Conservation (phyloP, 2,329 filamentous ascomycete genomes). For the Fusarium decemcellulare region DNA sequence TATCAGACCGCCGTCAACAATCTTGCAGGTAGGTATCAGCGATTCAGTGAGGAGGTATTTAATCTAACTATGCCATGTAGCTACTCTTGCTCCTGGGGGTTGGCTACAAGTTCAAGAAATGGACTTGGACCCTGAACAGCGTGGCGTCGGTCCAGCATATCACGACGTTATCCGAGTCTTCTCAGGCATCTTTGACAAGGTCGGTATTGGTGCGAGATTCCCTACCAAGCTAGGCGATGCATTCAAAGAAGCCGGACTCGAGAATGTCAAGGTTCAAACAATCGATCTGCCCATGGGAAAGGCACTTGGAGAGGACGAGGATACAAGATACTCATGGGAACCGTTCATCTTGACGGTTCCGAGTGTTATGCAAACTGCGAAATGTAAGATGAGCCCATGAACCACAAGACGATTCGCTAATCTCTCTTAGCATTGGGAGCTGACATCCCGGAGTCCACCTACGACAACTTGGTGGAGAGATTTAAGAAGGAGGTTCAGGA, state of each 20-base stretch:
- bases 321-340: slow-evolving; percentile 1
- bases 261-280: not conserved
- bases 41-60: fast-evolving
- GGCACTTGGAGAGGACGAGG: not conserved
- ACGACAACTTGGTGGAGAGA: slow-evolving; percentile 8
- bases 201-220: slow-evolving; percentile 13
- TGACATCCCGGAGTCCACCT: not conserved
- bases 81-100: slow-evolving; percentile 16
- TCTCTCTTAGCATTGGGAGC: not conserved
- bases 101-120: slow-evolving; percentile 32
- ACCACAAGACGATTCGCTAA: not conserved
- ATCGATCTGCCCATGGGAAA: slow-evolving; percentile 23
- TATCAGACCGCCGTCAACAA: slow-evolving; percentile 3
- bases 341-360: slow-evolving; percentile 23
- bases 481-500: slow-evolving; percentile 26
- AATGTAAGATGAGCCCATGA: not conserved
- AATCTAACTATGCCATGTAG: not conserved
- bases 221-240: not conserved
- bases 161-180: slow-evolving; percentile 15
- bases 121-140: slow-evolving; percentile 1
- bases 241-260: slow-evolving; percentile 1
- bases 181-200: slow-evolving; percentile 16
- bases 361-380: slow-evolving; percentile 7
- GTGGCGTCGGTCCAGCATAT: not conserved
- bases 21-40: not conserved